Conservation (phyloP, 2,329 filamentous ascomycete species). For the Colletotrichum sp. region DNA sequence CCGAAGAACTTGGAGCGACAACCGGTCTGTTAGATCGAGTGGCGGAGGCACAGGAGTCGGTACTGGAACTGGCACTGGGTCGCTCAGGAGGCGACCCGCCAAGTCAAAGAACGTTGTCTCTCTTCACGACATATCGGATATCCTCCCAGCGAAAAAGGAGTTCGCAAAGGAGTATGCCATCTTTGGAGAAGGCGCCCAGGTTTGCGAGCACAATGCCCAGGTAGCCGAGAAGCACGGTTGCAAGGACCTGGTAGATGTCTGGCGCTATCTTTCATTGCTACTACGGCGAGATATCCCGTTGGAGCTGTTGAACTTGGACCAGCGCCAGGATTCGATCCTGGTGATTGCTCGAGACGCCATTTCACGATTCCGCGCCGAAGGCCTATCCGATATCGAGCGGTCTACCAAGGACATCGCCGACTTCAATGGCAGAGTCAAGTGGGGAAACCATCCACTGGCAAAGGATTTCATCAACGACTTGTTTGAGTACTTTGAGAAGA, state of each 20-base stretch:
- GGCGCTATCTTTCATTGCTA: constrained; percentile 81
- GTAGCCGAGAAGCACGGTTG: constrained; percentile 76
- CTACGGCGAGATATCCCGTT: constrained; percentile 79
- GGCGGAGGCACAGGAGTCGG: constrained; percentile 64
- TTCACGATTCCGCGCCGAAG: constrained; percentile 37
- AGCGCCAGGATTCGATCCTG: constrained; percentile 64
- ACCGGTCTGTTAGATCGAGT: constrained; percentile 63
- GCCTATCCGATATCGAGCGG: constrained; percentile 12
- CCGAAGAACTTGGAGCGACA: constrained; percentile 61
- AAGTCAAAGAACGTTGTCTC: constrained; percentile 73
- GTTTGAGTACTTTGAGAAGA: constrained; percentile 67
- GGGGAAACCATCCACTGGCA: constrained; percentile 70
- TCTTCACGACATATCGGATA: constrained; percentile 71
- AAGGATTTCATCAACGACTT: constrained; percentile 64
- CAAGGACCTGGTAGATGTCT: constrained; percentile 78
- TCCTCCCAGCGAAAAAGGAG: constrained; percentile 79
- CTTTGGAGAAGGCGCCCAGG: constrained; percentile 79
- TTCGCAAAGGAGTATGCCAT: constrained; percentile 83
- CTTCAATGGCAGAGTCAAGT: constrained; percentile 67
- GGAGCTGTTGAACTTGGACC: constrained; percentile 61
- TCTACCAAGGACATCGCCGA: constrained; percentile 21
- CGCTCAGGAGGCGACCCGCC: constrained; percentile 48
- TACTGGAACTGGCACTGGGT: constrained; percentile 50
- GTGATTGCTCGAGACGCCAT: constrained; percentile 71
- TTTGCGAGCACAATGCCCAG: constrained; percentile 83